Evolutionary conservation across 805 yeast genomes (phyloP).

Genomic region (Saturnispora gosingensis): DNA sequence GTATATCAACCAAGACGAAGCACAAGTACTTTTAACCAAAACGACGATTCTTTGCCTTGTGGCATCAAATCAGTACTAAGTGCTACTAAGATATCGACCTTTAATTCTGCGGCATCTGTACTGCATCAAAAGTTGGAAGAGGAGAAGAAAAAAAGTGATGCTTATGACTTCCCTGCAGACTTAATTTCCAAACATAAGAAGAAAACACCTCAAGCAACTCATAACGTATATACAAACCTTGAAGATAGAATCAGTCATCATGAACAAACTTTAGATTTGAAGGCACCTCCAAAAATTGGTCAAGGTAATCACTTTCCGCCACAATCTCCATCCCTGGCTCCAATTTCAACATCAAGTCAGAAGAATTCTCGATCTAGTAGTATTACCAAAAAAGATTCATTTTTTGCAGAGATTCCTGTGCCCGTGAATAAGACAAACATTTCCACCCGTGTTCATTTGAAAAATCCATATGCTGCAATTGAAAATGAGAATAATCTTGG

Average conservation of each 20-base stretch:
- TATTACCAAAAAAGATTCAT: constrained; percentile 21
- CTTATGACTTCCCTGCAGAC: constrained; percentile 63
- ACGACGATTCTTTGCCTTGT: background rate
- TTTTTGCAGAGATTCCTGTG: constrained; percentile 53
- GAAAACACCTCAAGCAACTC: constrained; percentile 30
- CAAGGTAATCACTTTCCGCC: background rate
- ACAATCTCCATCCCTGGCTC: background rate
- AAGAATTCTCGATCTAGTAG: constrained; percentile 1
- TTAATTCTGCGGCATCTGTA: constrained; percentile 2
- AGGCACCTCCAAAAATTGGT: background rate
- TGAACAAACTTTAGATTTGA: constrained; percentile 5
- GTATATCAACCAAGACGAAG: background rate
- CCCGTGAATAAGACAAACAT: constrained; percentile 4
- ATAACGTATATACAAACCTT: constrained; percentile 23
- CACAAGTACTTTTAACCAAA: background rate
- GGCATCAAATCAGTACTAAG: constrained; percentile 5
- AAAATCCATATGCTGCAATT: constrained; percentile 19
- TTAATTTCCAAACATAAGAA: constrained; percentile 34
- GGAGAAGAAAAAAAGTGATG: constrained; percentile 57
- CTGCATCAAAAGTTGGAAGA: constrained; percentile 13
- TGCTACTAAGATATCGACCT: background rate
- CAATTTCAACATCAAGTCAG: background rate
- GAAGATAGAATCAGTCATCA: constrained; percentile 14
- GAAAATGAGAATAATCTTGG: constrained; percentile 14
- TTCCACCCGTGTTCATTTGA: constrained; percentile 13